These are phyloP conservation scores for Helminthosporium solani DNA, from an alignment of 2,329 filamentous ascomycete genomes.

Conservation along the genomic window DNA sequence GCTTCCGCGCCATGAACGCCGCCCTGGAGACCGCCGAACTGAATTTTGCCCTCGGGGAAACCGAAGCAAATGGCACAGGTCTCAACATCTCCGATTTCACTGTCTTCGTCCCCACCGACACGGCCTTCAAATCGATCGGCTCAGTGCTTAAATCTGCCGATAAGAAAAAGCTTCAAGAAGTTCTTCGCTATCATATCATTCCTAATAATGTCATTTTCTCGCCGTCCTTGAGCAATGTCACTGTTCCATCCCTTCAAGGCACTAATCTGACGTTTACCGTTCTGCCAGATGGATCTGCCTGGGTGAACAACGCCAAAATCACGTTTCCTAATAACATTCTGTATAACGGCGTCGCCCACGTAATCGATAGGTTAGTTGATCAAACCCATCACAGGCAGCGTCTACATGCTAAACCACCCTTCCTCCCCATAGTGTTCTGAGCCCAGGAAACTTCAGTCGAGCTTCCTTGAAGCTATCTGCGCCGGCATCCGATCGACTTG, in stretches of 20 bases:
- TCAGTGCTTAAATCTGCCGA: conserved; percentile 53
- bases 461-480: conserved; percentile 17
- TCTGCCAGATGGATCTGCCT: conserved; percentile 32
- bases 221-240: conserved; percentile 45
- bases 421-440: conserved; percentile 50
- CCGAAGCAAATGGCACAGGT: conserved; percentile 45
- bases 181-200: conserved; percentile 67
- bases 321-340: conserved; percentile 46
- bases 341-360: conserved; percentile 51
- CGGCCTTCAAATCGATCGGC: conserved; percentile 60
- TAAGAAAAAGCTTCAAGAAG: conserved; percentile 49
- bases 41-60: conserved; percentile 24
- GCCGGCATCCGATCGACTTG: conserved; percentile 19
- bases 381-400: background rate
- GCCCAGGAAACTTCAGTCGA: conserved; percentile 39
- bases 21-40: conserved; percentile 22
- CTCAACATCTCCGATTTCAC: conserved; percentile 54
- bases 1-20: conserved; percentile 27
- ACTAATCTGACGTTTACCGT: conserved; percentile 44
- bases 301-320: conserved; percentile 49
- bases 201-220: conserved; percentile 57
- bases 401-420: background rate
- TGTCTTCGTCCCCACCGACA: conserved; percentile 64
- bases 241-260: conserved; percentile 41
- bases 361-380: conserved; percentile 50